Percentiles rank a stretch among this genome's conserved stretches.
These are phyloP conservation scores for Alternaria rosae DNA, from an alignment of 2,329 filamentous ascomycete genomes.

Conservation along the genomic window DNA sequence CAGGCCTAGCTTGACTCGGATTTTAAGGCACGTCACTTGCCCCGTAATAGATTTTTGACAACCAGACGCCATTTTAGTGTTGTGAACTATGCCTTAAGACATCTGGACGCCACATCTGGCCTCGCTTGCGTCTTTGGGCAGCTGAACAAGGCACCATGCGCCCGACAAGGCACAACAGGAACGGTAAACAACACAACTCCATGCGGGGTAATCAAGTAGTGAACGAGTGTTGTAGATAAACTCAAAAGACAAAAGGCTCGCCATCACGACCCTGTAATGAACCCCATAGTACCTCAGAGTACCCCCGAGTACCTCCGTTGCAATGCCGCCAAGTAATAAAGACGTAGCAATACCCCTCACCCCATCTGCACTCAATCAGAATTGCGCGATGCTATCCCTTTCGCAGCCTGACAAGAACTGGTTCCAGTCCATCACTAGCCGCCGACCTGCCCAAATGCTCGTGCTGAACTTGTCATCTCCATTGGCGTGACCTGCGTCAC, in stretches of 20 bases:
- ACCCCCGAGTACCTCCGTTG: not conserved
- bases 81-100: not conserved
- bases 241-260: not conserved
- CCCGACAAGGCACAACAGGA: not conserved
- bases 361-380: conserved; percentile 7
- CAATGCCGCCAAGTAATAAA: not conserved
- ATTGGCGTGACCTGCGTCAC: not conserved
- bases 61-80: not conserved
- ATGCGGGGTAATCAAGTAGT: not conserved
- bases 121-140: not conserved
- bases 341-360: not conserved
- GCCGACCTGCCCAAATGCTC: conserved; percentile 22
- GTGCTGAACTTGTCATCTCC: not conserved
- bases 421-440: conserved; percentile 22
- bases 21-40: not conserved
- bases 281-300: not conserved
- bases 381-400: conserved; percentile 28
- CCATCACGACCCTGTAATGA: not conserved
- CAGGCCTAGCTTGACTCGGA: not conserved
- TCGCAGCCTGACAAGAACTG: conserved; percentile 23
- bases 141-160: not conserved
- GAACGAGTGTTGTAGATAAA: not conserved
- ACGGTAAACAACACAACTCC: not conserved
- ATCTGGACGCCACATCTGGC: not conserved
- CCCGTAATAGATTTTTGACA: not conserved